phyloP scores from a whole-genome alignment of 1,284 basidiomycete species.

The Mycosarcoma maydis region DNA sequence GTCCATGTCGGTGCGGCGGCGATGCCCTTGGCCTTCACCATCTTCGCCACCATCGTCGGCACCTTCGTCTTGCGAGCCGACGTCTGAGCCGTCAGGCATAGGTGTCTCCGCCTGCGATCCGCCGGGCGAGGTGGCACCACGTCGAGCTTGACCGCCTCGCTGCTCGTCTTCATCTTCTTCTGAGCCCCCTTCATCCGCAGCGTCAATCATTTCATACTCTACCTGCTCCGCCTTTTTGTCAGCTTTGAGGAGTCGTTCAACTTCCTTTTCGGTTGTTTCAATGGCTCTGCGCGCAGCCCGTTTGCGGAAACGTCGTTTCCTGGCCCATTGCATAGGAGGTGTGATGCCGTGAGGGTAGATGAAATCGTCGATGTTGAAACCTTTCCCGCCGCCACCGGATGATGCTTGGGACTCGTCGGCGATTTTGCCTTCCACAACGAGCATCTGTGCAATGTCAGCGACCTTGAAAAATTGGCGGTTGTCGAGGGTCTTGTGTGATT shows the following conservation, averaged over 20 bases:
- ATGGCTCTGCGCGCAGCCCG: constrained; percentile 88
- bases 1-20: constrained; percentile 62
- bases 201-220: constrained; percentile 62
- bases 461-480: constrained; percentile 95
- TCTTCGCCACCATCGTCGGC: constrained; percentile 31
- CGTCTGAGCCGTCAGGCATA: constrained; percentile 27
- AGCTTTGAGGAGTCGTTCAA: constrained; percentile 87
- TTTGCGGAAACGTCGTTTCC: constrained; percentile 93
- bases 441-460: constrained; percentile 86
- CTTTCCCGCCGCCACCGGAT: constrained; percentile 74
- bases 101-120: constrained; percentile 39
- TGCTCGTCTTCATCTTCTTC: constrained; percentile 48
- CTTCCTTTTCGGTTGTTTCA: constrained; percentile 95
- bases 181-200: constrained; percentile 59
- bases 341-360: constrained; percentile 97
- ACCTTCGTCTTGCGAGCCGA: constrained; percentile 38
- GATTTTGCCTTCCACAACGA: constrained; percentile 59
- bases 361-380: constrained; percentile 91
- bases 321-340: constrained; percentile 87
- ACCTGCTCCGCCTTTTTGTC: constrained; percentile 84
- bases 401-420: constrained; percentile 73
- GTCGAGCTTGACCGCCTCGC: constrained; percentile 17
- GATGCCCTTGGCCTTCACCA: constrained; percentile 8
- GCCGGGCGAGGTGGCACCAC: constrained; percentile 55
- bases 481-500: constrained; percentile 95